A percentile compares a stretch with the other conserved stretches of the same genome.
Evolutionary conservation across 495 filamentous ascomycete species (phyloP).

Genomic region (Articulospora tetracladia): DNA sequence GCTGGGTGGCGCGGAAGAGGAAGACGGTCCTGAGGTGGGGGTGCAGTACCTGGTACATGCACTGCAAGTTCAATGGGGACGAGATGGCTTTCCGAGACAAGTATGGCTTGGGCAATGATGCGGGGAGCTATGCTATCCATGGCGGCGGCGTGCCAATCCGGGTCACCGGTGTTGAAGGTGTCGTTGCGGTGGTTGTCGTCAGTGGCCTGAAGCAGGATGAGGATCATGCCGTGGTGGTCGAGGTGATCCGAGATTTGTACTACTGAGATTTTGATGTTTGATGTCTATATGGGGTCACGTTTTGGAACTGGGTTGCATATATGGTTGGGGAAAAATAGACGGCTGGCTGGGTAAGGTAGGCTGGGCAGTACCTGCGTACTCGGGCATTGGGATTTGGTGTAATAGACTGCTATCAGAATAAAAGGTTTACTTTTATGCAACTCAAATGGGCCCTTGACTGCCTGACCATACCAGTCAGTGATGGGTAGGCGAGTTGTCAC

Average conservation of each 20-base stretch:
- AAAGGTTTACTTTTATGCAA: too few species aligned
- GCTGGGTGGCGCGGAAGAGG: constrained; percentile 55
- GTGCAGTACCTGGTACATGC: constrained; percentile 61
- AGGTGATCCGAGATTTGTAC: constrained; percentile 51
- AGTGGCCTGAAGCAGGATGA: constrained; percentile 73
- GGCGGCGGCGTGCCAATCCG: constrained; percentile 70
- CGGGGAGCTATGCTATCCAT: constrained; percentile 67
- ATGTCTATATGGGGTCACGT: too few species aligned
- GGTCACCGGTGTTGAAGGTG: constrained; percentile 64
- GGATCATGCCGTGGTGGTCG: constrained; percentile 71
- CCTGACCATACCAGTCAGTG: too few species aligned
- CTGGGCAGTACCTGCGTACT: too few species aligned
- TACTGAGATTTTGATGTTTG: constrained; percentile 8
- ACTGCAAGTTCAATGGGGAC: constrained; percentile 48
- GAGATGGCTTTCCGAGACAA: constrained; percentile 55
- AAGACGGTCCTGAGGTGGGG: constrained; percentile 71
- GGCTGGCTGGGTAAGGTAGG: too few species aligned
- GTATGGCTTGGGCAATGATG: constrained; percentile 48
- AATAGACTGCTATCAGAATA: too few species aligned
- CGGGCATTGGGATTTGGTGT: too few species aligned
- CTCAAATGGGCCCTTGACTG: too few species aligned
- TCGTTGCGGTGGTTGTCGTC: constrained; percentile 71
- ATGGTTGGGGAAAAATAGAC: background rate
- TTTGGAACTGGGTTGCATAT: background rate
- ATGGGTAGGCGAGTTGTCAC: too few species aligned